Evolutionary conservation across 108 stramenopile genomes (phyloP).

Genomic region (Fragilaria radians): DNA sequence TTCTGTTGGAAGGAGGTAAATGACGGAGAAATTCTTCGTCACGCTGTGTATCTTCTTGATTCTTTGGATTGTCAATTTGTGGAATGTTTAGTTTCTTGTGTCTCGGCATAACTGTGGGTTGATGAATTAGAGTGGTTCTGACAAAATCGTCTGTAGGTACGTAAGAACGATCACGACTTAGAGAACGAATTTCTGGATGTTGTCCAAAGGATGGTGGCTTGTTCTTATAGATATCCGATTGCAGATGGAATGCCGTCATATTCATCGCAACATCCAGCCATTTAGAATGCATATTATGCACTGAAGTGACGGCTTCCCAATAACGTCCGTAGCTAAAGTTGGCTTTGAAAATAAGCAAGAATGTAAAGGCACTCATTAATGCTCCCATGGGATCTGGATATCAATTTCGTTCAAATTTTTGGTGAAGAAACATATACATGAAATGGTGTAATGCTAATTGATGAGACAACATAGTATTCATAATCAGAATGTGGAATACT

Average conservation of each 20-base stretch:
- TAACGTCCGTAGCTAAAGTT: slow-evolving; percentile 49
- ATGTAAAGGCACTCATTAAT: slow-evolving; percentile 50
- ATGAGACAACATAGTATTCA: too few relatives aligned
- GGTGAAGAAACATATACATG: too few relatives aligned
- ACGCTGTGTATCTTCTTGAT: background rate
- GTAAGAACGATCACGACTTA: background rate
- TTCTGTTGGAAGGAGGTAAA: background rate
- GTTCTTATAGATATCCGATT: slow-evolving; percentile 36
- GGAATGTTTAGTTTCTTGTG: too few relatives aligned
- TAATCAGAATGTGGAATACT: too few relatives aligned
- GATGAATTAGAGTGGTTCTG: background rate
- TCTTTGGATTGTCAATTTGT: too few relatives aligned
- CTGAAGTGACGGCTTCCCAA: slow-evolving; percentile 65
- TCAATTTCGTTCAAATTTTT: too few relatives aligned
- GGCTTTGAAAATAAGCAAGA: slow-evolving; percentile 52
- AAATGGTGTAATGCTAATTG: too few relatives aligned
- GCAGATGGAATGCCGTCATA: slow-evolving; percentile 63
- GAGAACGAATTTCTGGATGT: slow-evolving; percentile 21
- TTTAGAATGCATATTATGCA: slow-evolving; percentile 66
- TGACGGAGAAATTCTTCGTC: background rate
- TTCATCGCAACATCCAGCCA: slow-evolving; percentile 62
- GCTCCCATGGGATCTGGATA: slow-evolving; percentile 45
- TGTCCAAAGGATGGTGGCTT: slow-evolving; percentile 64
- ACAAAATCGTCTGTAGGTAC: background rate
- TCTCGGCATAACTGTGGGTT: too few relatives aligned